Base-by-base conservation (phyloP, 1,284 basidiomycete species). In the Ustilago shanxiensis region DNA sequence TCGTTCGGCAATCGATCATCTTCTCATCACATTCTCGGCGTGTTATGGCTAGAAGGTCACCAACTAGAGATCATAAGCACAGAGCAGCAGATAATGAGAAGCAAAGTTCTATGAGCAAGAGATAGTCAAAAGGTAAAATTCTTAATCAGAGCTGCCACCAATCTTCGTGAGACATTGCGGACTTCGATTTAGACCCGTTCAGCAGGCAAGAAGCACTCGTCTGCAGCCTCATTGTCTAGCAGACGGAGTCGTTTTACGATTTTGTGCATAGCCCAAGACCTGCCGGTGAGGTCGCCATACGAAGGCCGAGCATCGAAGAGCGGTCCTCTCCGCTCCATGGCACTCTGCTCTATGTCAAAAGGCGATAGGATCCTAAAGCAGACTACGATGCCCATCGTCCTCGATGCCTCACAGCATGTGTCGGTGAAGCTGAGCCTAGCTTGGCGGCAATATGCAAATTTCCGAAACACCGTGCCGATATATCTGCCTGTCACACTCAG, bases 121-220 rank as follows among this genome's bases (percentile, higher is more conserved):
- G 14, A 41, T 6, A 6, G 39, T 52, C 28, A 16, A 3, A 52
- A 10, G 11, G 13, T 41, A 4, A 41, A 28, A 20, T 3, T 7
- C 22, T 24, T 39, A 35, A 37, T 28, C 53, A 37, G 26, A 13
- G 20, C 11, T 28, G 53, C 14, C 20, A 55, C 6, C 53, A 55
- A 41, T 55, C 37, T 55, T 55, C 53, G 3, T 55, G 53, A 59
- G 22, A 50, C 45, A 50, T 47, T 22, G 24, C 58, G 58, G 58
- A 60, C 58, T 52, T 60, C 20, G 47, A 28, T 39, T 52, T 35
- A 37, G 54, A 22, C 18, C 5, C 11, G 11, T 33, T 6, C 31
- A 33, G 31, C 11, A n/a, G 31, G 11, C 31, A 33, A 11, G 6
- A 11, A 33, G 31, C 31, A 6, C 11, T 11, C 5, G 11, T 11